Percentiles rank a stretch among this genome's conserved stretches.
phyloP scores from a whole-genome alignment of 1,284 basidiomycete genomes.

The Boletus albobrunnescens region DNA sequence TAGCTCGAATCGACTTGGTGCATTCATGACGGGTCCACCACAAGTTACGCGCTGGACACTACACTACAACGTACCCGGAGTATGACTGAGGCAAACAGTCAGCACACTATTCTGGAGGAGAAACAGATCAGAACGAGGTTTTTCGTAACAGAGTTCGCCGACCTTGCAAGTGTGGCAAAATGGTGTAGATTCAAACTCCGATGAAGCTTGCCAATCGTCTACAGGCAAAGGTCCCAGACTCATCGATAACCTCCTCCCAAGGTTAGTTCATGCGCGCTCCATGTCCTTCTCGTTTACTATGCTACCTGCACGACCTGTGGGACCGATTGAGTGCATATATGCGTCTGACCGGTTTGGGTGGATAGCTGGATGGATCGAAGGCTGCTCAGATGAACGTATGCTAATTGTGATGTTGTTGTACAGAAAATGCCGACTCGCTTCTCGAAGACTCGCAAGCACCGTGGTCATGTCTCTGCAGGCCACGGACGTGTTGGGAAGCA shows the following conservation, averaged over 20 bases:
- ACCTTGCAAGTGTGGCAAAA: slow-evolving; percentile 29
- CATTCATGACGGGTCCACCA: slow-evolving; percentile 64
- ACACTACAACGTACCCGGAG: slow-evolving; percentile 1
- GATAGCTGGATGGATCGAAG: slow-evolving; percentile 46
- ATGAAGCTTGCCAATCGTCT: slow-evolving; percentile 6
- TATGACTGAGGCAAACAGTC: neutral
- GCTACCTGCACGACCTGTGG: neutral
- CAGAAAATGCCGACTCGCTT: slow-evolving; percentile 89
- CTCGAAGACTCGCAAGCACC: slow-evolving; percentile 96
- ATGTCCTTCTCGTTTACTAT: slow-evolving; percentile 19
- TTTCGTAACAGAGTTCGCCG: slow-evolving; percentile 57
- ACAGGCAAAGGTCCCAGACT: slow-evolving; percentile 35
- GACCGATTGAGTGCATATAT: slow-evolving; percentile 33
- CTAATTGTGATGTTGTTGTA: slow-evolving; percentile 36
- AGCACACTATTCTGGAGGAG: neutral
- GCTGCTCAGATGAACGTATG: slow-evolving; percentile 25
- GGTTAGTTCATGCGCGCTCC: slow-evolving; percentile 47
- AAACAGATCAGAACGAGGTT: slow-evolving; percentile 15
- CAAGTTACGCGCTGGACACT: neutral
- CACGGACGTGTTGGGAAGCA: slow-evolving; percentile 99
- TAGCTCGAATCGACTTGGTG: slow-evolving; percentile 88
- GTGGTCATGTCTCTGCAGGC: slow-evolving; percentile 98
- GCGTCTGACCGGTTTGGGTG: slow-evolving; percentile 28
- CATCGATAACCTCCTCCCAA: slow-evolving; percentile 54
- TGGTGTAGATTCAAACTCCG: slow-evolving; percentile 28